Evolutionary conservation across 1,284 basidiomycete genomes (phyloP).

Genomic region (Agaricales sp.): DNA sequence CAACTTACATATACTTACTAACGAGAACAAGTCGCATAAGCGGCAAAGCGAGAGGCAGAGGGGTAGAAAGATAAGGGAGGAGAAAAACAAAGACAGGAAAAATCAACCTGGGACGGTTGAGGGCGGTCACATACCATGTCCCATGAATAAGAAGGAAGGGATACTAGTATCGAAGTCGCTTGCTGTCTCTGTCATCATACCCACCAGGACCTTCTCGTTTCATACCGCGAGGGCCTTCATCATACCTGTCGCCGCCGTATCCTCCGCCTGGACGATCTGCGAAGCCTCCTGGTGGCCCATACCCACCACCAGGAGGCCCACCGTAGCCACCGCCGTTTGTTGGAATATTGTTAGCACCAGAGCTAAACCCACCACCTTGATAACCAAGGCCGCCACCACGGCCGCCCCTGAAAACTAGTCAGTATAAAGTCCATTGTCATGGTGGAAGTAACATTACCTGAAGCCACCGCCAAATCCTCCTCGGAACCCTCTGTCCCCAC

Average conservation of each 20-base stretch:
- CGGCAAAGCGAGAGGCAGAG: not conserved
- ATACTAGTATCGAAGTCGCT: conserved; percentile 69
- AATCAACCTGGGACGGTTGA: not conserved
- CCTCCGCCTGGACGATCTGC: conserved; percentile 17
- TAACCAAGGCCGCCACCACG: conserved; percentile 67
- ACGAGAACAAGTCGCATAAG: not conserved
- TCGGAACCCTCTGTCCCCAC: conserved; percentile 25
- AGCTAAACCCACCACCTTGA: conserved; percentile 50
- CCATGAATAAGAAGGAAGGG: too few species aligned
- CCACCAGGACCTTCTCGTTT: conserved; percentile 64
- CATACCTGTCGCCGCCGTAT: conserved; percentile 40
- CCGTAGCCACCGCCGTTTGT: conserved; percentile 33
- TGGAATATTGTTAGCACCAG: conserved; percentile 45
- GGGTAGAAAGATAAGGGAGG: too few species aligned
- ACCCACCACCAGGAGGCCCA: conserved; percentile 25
- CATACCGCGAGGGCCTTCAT: conserved; percentile 23
- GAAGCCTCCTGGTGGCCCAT: conserved; percentile 24
- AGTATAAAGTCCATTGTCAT: conserved; percentile 11
- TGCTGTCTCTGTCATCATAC: conserved; percentile 70
- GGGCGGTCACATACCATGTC: not conserved
- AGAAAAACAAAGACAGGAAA: not conserved
- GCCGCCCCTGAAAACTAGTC: conserved; percentile 32
- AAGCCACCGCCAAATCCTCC: conserved; percentile 27
- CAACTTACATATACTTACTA: not conserved
- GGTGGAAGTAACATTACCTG: conserved; percentile 28